phyloP scores from a whole-genome alignment of 2,329 filamentous ascomycete species.

The Pseudonectria buxi region DNA sequence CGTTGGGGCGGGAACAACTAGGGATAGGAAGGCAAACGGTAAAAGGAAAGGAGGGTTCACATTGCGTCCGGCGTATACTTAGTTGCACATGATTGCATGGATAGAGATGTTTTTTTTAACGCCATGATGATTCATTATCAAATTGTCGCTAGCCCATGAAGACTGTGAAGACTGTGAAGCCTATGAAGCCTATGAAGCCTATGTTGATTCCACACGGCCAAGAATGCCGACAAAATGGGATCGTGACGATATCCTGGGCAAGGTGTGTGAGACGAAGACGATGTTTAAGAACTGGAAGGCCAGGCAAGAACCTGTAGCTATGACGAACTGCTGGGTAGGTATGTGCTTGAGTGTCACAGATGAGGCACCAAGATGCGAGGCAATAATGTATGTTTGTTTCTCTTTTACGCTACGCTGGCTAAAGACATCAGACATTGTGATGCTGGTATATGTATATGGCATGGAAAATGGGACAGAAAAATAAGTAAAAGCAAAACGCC shows the following conservation, averaged over 20 bases:
- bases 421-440: conserved; percentile 1
- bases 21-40: conserved; percentile 3
- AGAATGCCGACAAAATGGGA: too few relatives aligned
- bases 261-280: too few relatives aligned
- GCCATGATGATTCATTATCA: conserved; percentile 7
- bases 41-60: conserved; percentile 2
- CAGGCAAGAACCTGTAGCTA: too few relatives aligned
- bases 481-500: too few relatives aligned
- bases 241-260: too few relatives aligned
- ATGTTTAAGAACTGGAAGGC: conserved; percentile 10
- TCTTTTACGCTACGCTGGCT: too few relatives aligned
- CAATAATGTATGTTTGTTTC: too few relatives aligned
- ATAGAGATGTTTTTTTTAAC: conserved; percentile 12
- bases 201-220: neutral
- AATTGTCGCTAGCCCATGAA: neutral
- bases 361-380: too few relatives aligned
- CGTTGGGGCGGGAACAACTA: conserved; percentile 3
- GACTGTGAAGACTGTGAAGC: neutral
- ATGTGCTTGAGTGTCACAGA: too few relatives aligned
- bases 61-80: conserved; percentile 9
- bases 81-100: conserved; percentile 12
- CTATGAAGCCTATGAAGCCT: neutral
- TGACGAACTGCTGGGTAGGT: too few relatives aligned
- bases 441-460: too few relatives aligned
- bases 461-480: too few relatives aligned